Conservation (phyloP, 345 rosid genomes). For the Gossypioides kirkii region DNA sequence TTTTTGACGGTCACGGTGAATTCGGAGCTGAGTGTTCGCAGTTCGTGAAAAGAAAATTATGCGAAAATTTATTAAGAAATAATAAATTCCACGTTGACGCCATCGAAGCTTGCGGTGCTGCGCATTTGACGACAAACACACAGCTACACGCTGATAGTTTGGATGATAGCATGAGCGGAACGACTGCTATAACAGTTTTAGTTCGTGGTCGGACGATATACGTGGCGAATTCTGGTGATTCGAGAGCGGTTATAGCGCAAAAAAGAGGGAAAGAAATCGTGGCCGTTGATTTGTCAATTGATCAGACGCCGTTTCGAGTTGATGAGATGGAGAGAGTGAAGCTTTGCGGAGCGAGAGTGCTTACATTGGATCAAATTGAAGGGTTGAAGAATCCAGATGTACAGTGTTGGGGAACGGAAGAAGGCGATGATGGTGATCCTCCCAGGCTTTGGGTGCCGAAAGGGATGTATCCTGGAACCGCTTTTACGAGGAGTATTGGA, state of each 20-base stretch:
- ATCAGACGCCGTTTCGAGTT: slow-evolving; percentile 83
- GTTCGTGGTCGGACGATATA: slow-evolving; percentile 78
- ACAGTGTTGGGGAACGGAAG: slow-evolving; percentile 96
- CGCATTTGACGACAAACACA: slow-evolving; percentile 58
- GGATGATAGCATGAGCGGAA: slow-evolving; percentile 97
- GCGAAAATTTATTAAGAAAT: slow-evolving; percentile 81
- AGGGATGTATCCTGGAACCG: slow-evolving; percentile 99
- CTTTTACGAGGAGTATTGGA: slow-evolving; percentile 94
- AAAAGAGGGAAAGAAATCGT: slow-evolving; percentile 67
- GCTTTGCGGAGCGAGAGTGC: slow-evolving; percentile 90
- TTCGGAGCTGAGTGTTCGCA: slow-evolving; percentile 90
- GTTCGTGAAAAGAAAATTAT: slow-evolving; percentile 67
- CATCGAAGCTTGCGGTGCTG: slow-evolving; percentile 68
- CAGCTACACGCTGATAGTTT: slow-evolving; percentile 72
- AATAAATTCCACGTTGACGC: slow-evolving; percentile 58
- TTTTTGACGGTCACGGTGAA: slow-evolving; percentile 98
- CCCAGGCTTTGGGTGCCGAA: slow-evolving; percentile 91
- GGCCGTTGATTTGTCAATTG: slow-evolving; percentile 83
- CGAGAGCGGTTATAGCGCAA: slow-evolving; percentile 88
- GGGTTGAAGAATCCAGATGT: slow-evolving; percentile 91
- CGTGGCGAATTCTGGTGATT: slow-evolving; percentile 93
- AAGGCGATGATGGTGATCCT: slow-evolving; percentile 95
- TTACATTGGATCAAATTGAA: slow-evolving; percentile 96
- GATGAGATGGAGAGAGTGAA: slow-evolving; percentile 91
- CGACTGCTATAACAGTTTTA: slow-evolving; percentile 84